phyloP scores from a whole-genome alignment of 805 yeast species.

The Zygotorulaspora chibaensis region DNA sequence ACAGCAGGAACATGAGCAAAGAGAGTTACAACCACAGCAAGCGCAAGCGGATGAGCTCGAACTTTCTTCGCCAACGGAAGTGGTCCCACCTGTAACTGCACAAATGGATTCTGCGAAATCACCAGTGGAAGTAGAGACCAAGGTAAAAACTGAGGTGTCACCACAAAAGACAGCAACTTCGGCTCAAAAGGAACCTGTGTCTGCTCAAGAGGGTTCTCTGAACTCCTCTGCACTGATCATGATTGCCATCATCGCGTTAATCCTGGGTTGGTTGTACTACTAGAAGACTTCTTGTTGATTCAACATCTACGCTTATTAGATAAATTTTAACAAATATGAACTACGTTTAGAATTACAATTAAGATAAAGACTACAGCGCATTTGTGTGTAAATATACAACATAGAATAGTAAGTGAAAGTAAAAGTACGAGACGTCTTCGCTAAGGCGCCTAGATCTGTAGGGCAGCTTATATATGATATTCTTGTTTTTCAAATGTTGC shows the following conservation, averaged over 20 bases:
- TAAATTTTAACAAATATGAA: not conserved
- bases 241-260: constrained; percentile 51
- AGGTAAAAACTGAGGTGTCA: constrained; percentile 36
- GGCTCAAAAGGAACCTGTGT: constrained; percentile 24
- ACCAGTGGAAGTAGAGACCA: constrained; percentile 8
- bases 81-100: constrained; percentile 6
- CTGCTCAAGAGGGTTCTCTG: constrained; percentile 44
- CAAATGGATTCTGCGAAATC: constrained; percentile 5
- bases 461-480: not conserved
- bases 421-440: too few relatives aligned
- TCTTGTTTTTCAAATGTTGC: not conserved
- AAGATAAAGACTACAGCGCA: too few relatives aligned
- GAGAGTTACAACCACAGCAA: constrained; percentile 4
- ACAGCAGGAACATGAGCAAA: constrained; percentile 1
- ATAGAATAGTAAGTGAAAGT: not conserved
- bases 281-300: constrained; percentile 27
- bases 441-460: not conserved
- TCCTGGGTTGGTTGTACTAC: constrained; percentile 69
- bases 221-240: constrained; percentile 48
- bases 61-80: constrained; percentile 19
- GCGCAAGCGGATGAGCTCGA: constrained; percentile 16
- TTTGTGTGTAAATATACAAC: not conserved
- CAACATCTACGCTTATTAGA: constrained; percentile 1
- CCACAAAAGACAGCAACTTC: constrained; percentile 39
- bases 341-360: not conserved